These are phyloP conservation scores for Fusarium agapanthi DNA, from an alignment of 2,329 filamentous ascomycete genomes.

Conservation along the genomic window DNA sequence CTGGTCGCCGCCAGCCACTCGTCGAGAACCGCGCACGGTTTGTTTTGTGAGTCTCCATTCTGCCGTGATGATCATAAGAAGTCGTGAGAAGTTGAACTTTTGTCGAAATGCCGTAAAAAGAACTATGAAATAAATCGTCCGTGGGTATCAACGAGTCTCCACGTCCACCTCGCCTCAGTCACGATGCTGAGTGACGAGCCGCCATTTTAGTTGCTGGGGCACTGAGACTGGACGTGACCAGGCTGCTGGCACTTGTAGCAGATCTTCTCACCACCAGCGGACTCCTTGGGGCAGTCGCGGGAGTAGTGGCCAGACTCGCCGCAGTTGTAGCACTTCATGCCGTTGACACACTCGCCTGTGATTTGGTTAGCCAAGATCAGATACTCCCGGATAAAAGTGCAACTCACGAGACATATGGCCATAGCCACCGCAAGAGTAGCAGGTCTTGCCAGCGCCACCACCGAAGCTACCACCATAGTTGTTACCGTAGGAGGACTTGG, in stretches of 20 bases:
- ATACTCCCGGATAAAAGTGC: not conserved
- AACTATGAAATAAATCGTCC: slow-evolving; percentile 45
- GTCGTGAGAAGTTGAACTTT: slow-evolving; percentile 46
- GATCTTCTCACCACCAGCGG: slow-evolving; percentile 86
- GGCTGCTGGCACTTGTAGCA: slow-evolving; percentile 94
- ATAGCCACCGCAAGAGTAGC: slow-evolving; percentile 97
- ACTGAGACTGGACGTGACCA: slow-evolving; percentile 92
- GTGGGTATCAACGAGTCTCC: slow-evolving; percentile 56
- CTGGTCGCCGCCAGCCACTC: slow-evolving; percentile 32
- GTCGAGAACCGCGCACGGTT: slow-evolving; percentile 43
- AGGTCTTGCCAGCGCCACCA: slow-evolving; percentile 77
- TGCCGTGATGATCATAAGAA: slow-evolving; percentile 44
- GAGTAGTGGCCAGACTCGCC: slow-evolving; percentile 93
- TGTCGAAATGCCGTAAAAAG: slow-evolving; percentile 42
- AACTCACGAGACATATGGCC: slow-evolving; percentile 90
- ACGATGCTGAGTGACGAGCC: slow-evolving; percentile 35
- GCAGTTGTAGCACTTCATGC: slow-evolving; percentile 99
- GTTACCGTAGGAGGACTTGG: slow-evolving; percentile 68
- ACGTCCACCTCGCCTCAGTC: slow-evolving; percentile 48
- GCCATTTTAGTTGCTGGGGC: slow-evolving; percentile 76
- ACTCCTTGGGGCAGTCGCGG: slow-evolving; percentile 95
- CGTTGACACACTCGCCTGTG: slow-evolving; percentile 89
- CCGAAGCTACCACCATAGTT: slow-evolving; percentile 58
- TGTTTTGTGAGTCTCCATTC: slow-evolving; percentile 41
- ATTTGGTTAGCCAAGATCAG: slow-evolving; percentile 29